Evolutionary conservation across 257 asterid species (phyloP).

Genomic region (Solanum chilense): DNA sequence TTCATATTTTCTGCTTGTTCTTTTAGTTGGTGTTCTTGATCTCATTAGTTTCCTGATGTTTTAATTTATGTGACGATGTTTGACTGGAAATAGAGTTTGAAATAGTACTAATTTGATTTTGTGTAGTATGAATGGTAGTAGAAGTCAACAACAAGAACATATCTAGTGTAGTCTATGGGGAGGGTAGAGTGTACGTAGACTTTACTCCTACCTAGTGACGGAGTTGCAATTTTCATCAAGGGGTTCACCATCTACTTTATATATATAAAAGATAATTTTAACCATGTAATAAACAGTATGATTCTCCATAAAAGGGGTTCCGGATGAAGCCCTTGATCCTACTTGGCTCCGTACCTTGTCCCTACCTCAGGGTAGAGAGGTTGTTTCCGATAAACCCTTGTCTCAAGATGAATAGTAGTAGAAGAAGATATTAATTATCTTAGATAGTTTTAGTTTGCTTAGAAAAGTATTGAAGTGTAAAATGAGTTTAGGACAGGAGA

Average conservation of each 20-base stretch:
- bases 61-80: not conserved
- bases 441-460: not conserved
- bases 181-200: not conserved
- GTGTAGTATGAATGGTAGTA: not conserved
- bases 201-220: not conserved
- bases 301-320: not conserved
- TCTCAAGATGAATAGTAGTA: not conserved
- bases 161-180: not conserved
- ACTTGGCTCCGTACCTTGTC: not conserved
- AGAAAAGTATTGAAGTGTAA: not conserved
- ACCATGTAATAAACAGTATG: not conserved
- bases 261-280: not conserved
- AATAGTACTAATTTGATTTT: not conserved
- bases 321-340: not conserved
- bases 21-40: not conserved
- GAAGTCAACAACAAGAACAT: not conserved
- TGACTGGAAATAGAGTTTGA: not conserved
- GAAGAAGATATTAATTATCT: not conserved
- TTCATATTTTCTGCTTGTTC: not conserved
- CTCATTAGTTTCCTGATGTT: not conserved
- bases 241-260: not conserved
- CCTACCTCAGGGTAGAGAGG: not conserved
- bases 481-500: not conserved
- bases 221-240: not conserved
- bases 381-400: accelerated